Evolutionary conservation across 202 grass and related monocot species (phyloP).

Genomic region (Musa balbisiana): DNA sequence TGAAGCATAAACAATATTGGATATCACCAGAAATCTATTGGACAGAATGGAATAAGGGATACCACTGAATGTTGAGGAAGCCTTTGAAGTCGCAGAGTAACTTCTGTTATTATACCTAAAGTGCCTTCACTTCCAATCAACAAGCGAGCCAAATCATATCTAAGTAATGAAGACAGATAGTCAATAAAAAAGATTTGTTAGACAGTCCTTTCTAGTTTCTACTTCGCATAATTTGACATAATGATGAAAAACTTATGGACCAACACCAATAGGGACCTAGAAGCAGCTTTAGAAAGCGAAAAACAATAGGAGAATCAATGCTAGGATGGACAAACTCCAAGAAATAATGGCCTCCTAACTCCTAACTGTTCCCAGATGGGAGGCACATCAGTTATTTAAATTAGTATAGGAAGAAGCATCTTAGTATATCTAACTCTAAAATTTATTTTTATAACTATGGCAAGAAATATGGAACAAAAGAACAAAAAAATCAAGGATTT

Average conservation of each 20-base stretch:
- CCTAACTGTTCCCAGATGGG: neutral
- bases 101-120: conserved; percentile 90
- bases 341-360: neutral
- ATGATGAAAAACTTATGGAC: no score
- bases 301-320: neutral
- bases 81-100: conserved; percentile 89
- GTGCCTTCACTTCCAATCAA: conserved; percentile 99
- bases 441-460: neutral
- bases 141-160: conserved; percentile 82
- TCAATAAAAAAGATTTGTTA: conserved; percentile 2
- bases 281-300: no score
- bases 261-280: no score
- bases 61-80: conserved; percentile 88
- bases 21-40: no score
- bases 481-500: neutral
- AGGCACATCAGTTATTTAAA: neutral
- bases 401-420: no score
- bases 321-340: neutral
- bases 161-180: conserved; percentile 8
- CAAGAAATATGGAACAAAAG: neutral
- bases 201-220: neutral
- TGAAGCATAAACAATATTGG: conserved; percentile 9
- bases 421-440: neutral
- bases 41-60: conserved; percentile 22
- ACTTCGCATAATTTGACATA: no score